Evolutionary conservation across 805 yeast genomes (phyloP).

Genomic region (Metschnikowia baotianmanensis): DNA sequence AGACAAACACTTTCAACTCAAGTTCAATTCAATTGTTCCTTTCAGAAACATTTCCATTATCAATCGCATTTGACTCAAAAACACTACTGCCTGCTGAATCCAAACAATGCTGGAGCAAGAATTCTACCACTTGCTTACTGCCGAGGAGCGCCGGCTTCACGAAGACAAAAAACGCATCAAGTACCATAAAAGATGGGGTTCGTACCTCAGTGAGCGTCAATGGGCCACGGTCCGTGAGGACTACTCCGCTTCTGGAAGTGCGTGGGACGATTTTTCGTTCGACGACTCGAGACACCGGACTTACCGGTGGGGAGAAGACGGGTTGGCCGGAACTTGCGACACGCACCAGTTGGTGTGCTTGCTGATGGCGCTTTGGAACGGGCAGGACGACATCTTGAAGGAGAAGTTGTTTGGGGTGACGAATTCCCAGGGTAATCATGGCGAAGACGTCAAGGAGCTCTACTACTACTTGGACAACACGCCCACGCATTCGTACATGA

Average conservation of each 20-base stretch:
- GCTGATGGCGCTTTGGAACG: slow-evolving; percentile 90
- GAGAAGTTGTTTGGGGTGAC: slow-evolving; percentile 87
- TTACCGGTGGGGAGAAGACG: slow-evolving; percentile 96
- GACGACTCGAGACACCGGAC: slow-evolving; percentile 79
- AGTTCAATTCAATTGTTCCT: no score
- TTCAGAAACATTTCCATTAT: no score
- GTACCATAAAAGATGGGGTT: slow-evolving; percentile 90
- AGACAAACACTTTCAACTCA: no score
- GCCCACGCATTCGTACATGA: slow-evolving; percentile 91
- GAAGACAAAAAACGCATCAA: slow-evolving; percentile 33
- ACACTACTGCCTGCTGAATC: neutral
- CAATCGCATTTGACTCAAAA: no score
- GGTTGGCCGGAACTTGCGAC: slow-evolving; percentile 86
- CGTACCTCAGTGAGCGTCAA: slow-evolving; percentile 82
- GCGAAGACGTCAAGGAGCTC: slow-evolving; percentile 89
- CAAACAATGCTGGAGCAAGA: slow-evolving; percentile 15
- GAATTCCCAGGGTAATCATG: slow-evolving; percentile 93
- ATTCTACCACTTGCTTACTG: slow-evolving; percentile 24
- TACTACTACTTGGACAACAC: slow-evolving; percentile 87
- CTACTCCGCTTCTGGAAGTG: slow-evolving; percentile 81
- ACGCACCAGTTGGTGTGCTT: slow-evolving; percentile 74
- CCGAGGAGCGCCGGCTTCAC: slow-evolving; percentile 38
- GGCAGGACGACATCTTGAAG: slow-evolving; percentile 77
- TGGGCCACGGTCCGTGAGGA: slow-evolving; percentile 80
- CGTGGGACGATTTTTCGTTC: slow-evolving; percentile 86